Evolutionary conservation across 2,329 filamentous ascomycete genomes (phyloP), one percentile per base, ranked within the genome.

Genomic region (Phaeosphaeria sp.): DNA sequence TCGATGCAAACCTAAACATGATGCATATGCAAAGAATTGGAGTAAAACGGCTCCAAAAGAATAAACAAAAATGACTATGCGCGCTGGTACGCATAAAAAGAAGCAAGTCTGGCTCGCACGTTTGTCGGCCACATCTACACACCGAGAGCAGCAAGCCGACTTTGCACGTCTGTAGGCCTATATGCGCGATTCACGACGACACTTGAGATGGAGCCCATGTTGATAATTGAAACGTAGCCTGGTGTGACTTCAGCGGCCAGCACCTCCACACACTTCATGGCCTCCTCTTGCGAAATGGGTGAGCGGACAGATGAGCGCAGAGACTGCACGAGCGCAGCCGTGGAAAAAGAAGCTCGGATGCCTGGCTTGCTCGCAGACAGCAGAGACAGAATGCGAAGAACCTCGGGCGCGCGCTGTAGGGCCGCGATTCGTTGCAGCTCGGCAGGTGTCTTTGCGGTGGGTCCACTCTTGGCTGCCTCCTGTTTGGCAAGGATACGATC

Each of bases 401-500:
- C 74, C 39, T 83, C 81, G 58, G 80, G 77, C 3, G 80, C 71
- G 17, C 81, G 78, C 53, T 82, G 79, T 0, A 83, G 76, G 2
- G 82, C 82, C 0, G 80, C 76, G 50, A 67, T 72, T n/a, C 81
- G 81, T 42, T 79, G 77, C 4, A 80, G 72, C 50, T 82, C 76
- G 13, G 77, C 76, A 25, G 76, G 72, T 0, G 78, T 77, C 0
- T 79, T 80, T 0, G 78, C 74, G 1, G 71, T 63, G 1, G 79
- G 76, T 1, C 75, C 71, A 20, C 68, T 64, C 25, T 78, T 74
- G 5, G 75, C 73, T 22, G 74, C 64, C 23, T 75, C 74, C 66
- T 83, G 80, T 66, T 83, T 84, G 20, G 81, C 81, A 15, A 82
- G 78, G 49, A 84, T 81, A 54, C 82, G 81, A 52, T 83, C 81